Percentiles rank a stretch among this genome's conserved stretches.
These are phyloP conservation scores for Candida adriatica DNA, from an alignment of 805 yeast genomes.

Conservation along the genomic window DNA sequence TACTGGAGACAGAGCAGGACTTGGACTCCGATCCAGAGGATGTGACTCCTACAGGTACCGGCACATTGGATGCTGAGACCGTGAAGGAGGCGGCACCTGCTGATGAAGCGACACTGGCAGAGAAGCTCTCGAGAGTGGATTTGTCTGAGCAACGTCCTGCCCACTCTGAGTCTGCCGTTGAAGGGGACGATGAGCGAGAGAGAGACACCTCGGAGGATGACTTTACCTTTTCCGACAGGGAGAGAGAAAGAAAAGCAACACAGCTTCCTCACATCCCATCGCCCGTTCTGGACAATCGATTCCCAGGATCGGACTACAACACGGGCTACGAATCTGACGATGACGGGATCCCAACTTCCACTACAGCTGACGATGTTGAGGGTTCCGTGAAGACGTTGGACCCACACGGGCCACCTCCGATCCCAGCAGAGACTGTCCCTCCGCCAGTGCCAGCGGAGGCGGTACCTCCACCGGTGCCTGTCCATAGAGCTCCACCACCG, in stretches of 20 bases:
- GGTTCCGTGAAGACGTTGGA: slow-evolving; percentile 6
- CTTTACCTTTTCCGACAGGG: slow-evolving; percentile 15
- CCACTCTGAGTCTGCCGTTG: slow-evolving; percentile 23
- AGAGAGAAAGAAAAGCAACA: slow-evolving; percentile 15
- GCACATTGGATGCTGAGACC: neutral
- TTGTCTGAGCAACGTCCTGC: slow-evolving; percentile 4
- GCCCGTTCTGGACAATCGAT: slow-evolving; percentile 5
- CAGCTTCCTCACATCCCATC: slow-evolving; percentile 5
- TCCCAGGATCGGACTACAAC: slow-evolving; percentile 26
- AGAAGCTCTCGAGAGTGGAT: slow-evolving; percentile 14
- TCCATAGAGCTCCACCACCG: slow-evolving; percentile 2
- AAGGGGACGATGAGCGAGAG: slow-evolving; percentile 27
- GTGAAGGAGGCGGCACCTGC: slow-evolving; percentile 1
- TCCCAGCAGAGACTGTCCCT: too few relatives aligned
- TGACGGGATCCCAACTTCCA: slow-evolving; percentile 28
- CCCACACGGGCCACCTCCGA: too few relatives aligned
- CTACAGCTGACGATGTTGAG: slow-evolving; percentile 4
- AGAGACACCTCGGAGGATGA: slow-evolving; percentile 22
- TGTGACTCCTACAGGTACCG: neutral
- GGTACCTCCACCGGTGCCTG: neutral
- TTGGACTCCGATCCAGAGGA: too few relatives aligned
- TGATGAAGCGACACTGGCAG: slow-evolving; percentile 11
- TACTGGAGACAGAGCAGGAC: neutral
- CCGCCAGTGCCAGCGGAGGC: too few relatives aligned
- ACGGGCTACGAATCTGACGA: slow-evolving; percentile 74